phyloP scores from a whole-genome alignment of 1,284 basidiomycete species.

The Fomitopsis betulina region DNA sequence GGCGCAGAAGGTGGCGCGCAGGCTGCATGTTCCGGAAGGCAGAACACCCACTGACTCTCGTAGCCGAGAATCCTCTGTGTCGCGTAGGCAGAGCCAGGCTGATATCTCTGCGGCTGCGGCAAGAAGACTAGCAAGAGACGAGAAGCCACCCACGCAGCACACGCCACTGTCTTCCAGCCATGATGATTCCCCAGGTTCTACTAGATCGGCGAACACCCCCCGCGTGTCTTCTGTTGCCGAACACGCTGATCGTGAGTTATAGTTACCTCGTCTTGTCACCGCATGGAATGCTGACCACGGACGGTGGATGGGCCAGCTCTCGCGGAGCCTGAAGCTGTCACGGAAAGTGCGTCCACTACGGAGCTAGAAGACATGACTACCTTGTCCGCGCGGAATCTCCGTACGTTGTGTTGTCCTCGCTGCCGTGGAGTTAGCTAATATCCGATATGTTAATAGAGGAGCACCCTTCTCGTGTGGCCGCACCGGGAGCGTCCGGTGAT shows the following conservation, averaged over 20 bases:
- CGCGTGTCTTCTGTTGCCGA: background rate
- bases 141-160: conserved; percentile 11
- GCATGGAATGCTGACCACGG: background rate
- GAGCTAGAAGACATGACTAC: background rate
- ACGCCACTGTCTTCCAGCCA: conserved; percentile 4
- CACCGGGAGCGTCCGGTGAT: background rate
- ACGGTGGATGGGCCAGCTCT: background rate
- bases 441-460: background rate
- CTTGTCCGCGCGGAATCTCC: background rate
- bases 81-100: conserved; percentile 11
- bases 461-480: background rate
- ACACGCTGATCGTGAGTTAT: conserved; percentile 2
- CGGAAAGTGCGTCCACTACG: background rate
- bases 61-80: conserved; percentile 27
- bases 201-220: background rate
- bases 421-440: background rate
- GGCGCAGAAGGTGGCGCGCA: conserved; percentile 62
- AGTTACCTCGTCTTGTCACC: background rate
- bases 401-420: background rate
- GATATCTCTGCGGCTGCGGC: conserved; percentile 12
- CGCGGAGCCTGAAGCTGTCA: conserved; percentile 2
- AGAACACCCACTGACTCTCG: conserved; percentile 35
- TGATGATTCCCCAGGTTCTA: conserved; percentile 12
- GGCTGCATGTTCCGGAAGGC: conserved; percentile 61
- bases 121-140: conserved; percentile 2